These are phyloP conservation scores for Colletotrichum cuscutae DNA, from an alignment of 2,329 filamentous ascomycete species.

Conservation along the genomic window DNA sequence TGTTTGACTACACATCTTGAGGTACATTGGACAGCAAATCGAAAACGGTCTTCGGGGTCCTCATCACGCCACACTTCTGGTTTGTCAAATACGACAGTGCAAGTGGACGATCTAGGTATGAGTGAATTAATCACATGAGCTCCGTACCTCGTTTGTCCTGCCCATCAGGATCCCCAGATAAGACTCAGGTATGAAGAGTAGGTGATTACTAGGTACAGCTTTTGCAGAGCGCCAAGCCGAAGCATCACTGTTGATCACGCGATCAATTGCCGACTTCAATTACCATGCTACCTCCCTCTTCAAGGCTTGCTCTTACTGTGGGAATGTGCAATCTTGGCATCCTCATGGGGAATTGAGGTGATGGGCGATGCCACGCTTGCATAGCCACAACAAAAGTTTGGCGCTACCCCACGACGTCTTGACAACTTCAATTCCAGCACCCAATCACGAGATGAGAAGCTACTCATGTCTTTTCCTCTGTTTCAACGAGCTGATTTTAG, in stretches of 20 bases:
- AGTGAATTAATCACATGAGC: too few species aligned
- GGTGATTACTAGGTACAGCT: background rate
- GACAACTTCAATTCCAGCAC: background rate
- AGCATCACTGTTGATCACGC: background rate
- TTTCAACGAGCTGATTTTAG: background rate
- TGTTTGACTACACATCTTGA: background rate
- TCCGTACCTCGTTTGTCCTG: too few species aligned
- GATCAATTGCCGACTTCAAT: background rate
- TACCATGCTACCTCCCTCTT: background rate
- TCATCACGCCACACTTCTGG: too few species aligned
- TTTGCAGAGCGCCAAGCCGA: background rate
- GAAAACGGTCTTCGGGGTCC: too few species aligned
- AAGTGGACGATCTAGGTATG: too few species aligned
- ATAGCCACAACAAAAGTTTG: slow-evolving; percentile 12
- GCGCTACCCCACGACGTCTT: background rate
- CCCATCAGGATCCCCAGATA: background rate
- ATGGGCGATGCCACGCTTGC: background rate
- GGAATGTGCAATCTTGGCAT: background rate
- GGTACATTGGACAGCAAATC: too few species aligned
- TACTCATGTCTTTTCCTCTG: background rate
- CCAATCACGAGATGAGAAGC: background rate
- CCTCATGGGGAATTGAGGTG: background rate
- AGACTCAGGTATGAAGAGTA: too few species aligned
- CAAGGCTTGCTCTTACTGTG: background rate
- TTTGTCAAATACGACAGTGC: too few species aligned